Conservation (phyloP, 495 filamentous ascomycete species). For the Neurospora pannonica region DNA sequence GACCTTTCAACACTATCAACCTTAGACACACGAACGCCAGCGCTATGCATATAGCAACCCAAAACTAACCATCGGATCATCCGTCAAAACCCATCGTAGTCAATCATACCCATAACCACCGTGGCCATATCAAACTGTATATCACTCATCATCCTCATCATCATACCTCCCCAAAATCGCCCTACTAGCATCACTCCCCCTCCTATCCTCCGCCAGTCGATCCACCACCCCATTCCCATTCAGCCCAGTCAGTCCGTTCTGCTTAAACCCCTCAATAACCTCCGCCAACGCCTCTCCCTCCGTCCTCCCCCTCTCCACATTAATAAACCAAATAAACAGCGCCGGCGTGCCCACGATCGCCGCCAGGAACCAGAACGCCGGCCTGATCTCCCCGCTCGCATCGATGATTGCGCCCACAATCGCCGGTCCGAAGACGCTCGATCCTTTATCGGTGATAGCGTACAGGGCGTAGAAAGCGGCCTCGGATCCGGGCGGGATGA, state of each 20-base stretch:
- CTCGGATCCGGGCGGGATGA: slow-evolving; percentile 88
- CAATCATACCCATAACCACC: background rate
- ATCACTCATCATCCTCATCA: slow-evolving; percentile 15
- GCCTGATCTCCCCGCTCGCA: slow-evolving; percentile 77
- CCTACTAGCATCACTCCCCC: slow-evolving; percentile 17
- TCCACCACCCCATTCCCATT: background rate
- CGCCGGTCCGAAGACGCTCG: slow-evolving; percentile 84
- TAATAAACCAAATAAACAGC: slow-evolving; percentile 72
- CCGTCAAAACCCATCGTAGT: background rate
- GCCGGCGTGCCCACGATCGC: slow-evolving; percentile 71
- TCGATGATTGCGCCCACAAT: slow-evolving; percentile 93
- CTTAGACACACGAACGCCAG: slow-evolving; percentile 22
- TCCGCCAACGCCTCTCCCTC: slow-evolving; percentile 66
- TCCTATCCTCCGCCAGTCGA: slow-evolving; percentile 1
- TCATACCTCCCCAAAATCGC: slow-evolving; percentile 28
- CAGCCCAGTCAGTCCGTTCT: background rate
- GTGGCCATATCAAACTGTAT: background rate
- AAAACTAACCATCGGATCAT: background rate
- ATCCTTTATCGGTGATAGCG: slow-evolving; percentile 96
- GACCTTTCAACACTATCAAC: background rate
- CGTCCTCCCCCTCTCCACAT: slow-evolving; percentile 79
- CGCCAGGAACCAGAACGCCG: slow-evolving; percentile 88
- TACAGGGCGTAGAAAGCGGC: slow-evolving; percentile 95
- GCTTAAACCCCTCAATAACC: slow-evolving; percentile 51
- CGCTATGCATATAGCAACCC: slow-evolving; percentile 30